These are phyloP conservation scores for Trichaptum fuscoviolaceum DNA, from an alignment of 768 basidiomycete species.

Conservation along the genomic window DNA sequence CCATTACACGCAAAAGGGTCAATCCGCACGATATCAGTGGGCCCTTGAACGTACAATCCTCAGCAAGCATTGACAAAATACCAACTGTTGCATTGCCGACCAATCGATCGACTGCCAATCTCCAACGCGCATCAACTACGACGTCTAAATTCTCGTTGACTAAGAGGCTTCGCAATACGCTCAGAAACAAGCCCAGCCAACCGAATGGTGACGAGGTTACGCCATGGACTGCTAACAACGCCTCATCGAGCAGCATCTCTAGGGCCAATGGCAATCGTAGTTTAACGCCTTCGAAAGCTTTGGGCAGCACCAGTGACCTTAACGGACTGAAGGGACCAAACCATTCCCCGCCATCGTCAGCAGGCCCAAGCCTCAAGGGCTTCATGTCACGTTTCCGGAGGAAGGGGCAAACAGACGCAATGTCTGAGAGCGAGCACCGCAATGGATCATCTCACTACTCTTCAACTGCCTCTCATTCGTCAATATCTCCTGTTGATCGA, in stretches of 20 bases:
- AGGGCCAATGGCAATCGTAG: background rate
- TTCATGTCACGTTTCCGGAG: slow-evolving; percentile 76
- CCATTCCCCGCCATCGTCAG: slow-evolving; percentile 50
- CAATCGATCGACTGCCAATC: slow-evolving; percentile 15
- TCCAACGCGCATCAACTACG: slow-evolving; percentile 13
- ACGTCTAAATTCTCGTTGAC: slow-evolving; percentile 65
- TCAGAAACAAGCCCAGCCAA: slow-evolving; percentile 49
- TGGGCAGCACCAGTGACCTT: slow-evolving; percentile 25
- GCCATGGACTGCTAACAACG: slow-evolving; percentile 35
- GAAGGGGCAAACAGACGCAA: slow-evolving; percentile 20
- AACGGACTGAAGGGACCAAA: background rate
- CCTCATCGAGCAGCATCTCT: background rate
- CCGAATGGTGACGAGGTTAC: slow-evolving; percentile 47
- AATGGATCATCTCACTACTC: slow-evolving; percentile 26
- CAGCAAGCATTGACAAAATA: slow-evolving; percentile 38
- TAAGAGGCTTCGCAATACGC: slow-evolving; percentile 63
- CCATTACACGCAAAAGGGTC: slow-evolving; percentile 49
- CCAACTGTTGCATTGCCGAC: slow-evolving; percentile 23
- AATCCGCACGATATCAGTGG: slow-evolving; percentile 60
- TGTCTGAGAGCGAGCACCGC: slow-evolving; percentile 25
- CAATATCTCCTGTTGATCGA: slow-evolving; percentile 25
- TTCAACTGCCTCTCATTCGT: slow-evolving; percentile 30
- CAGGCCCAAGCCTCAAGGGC: slow-evolving; percentile 69
- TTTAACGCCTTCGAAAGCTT: background rate
- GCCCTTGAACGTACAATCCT: slow-evolving; percentile 60